Conservation (phyloP, 805 yeast genomes). For the Peterozyma toletana region DNA sequence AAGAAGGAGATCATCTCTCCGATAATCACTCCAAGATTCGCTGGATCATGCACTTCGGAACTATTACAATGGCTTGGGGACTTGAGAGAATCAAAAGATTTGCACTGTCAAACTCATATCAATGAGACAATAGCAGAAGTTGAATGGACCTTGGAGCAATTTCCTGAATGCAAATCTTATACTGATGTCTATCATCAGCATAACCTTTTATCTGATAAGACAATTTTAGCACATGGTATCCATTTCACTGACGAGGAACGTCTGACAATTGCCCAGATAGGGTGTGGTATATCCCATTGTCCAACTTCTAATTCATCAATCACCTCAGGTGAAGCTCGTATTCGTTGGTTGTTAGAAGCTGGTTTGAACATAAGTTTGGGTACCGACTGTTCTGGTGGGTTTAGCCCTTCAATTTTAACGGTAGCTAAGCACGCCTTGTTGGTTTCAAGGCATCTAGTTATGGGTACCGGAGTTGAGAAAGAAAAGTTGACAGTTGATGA, state of each 20-base stretch:
- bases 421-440: constrained; percentile 65
- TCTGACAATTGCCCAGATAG: constrained; percentile 40
- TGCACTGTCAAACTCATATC: constrained; percentile 88
- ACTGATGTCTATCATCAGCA: constrained; percentile 71
- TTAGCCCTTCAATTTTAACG: constrained; percentile 53
- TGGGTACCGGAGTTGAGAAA: constrained; percentile 37
- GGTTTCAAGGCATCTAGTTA: constrained; percentile 65
- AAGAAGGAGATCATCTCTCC: constrained; percentile 51
- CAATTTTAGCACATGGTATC: constrained; percentile 86
- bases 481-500: constrained; percentile 59
- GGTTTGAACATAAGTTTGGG: constrained; percentile 76
- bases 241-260: constrained; percentile 66
- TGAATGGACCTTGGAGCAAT: constrained; percentile 60
- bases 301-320: constrained; percentile 87
- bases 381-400: constrained; percentile 77
- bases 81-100: constrained; percentile 34
- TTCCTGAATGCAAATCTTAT: constrained; percentile 64
- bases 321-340: constrained; percentile 85
- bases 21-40: constrained; percentile 87
- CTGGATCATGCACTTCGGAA: constrained; percentile 72
- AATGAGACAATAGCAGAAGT: constrained; percentile 76
- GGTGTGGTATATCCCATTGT: constrained; percentile 83
- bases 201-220: constrained; percentile 51
- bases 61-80: constrained; percentile 59
- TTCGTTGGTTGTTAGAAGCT: constrained; percentile 57